Conservation (phyloP, 805 yeast species). For the Yamadazyma paraphyllophila region DNA sequence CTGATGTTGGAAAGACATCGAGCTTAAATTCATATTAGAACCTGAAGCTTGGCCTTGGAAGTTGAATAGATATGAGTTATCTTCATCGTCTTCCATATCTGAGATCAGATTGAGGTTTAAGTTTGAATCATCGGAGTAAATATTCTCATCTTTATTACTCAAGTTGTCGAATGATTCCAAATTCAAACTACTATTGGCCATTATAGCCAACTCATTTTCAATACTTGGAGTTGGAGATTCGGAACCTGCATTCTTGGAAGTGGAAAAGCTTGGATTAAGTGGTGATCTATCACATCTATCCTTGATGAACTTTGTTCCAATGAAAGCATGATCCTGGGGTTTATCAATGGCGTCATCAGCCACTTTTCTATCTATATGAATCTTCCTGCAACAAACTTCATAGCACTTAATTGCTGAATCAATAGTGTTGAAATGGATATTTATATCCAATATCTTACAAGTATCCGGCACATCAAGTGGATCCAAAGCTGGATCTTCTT, state of each 20-base stretch:
- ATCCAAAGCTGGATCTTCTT: not conserved
- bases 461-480: conserved; percentile 1
- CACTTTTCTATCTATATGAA: conserved; percentile 21
- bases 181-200: conserved; percentile 6
- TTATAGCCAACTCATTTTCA: conserved; percentile 11
- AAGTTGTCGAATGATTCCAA: not conserved
- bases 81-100: conserved; percentile 7
- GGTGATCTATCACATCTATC: conserved; percentile 40
- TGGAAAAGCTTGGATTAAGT: not conserved
- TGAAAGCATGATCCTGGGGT: conserved; percentile 3
- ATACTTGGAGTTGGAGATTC: conserved; percentile 5
- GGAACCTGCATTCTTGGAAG: not conserved
- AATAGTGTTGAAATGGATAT: conserved; percentile 42
- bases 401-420: conserved; percentile 46
- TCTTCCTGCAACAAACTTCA: conserved; percentile 27
- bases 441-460: conserved; percentile 3
- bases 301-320: conserved; percentile 23
- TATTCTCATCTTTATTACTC: conserved; percentile 1
- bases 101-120: conserved; percentile 4
- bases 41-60: not conserved
- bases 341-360: conserved; percentile 12
- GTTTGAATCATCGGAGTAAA: conserved; percentile 6
- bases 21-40: conserved; percentile 4
- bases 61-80: conserved; percentile 2
- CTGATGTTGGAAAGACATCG: conserved; percentile 4